phyloP scores from a whole-genome alignment of 345 rosid genomes.

The Eucalyptus viminalis region DNA sequence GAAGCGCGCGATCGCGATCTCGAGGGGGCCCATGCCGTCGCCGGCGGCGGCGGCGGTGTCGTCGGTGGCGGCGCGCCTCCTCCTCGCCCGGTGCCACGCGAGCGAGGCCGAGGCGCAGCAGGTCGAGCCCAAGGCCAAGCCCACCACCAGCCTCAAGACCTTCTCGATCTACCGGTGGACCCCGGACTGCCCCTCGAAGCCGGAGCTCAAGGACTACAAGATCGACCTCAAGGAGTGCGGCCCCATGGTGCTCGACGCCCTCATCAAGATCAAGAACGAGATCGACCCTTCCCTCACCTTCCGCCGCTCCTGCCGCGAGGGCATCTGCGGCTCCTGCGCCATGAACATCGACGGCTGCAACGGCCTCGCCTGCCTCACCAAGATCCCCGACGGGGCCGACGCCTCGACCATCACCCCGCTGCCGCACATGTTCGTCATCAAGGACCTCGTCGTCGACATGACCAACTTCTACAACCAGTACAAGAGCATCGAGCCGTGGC shows the following conservation, averaged over 20 bases:
- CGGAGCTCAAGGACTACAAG: conserved; percentile 51
- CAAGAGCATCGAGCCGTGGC: conserved; percentile 98
- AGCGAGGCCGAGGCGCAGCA: conserved; percentile 37
- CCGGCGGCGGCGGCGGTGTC: not conserved
- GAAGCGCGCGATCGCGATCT: not conserved
- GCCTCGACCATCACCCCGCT: conserved; percentile 53
- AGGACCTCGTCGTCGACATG: conserved; percentile 96
- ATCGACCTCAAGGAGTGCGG: conserved; percentile 88
- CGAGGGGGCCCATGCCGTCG: not conserved
- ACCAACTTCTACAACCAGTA: conserved; percentile 94
- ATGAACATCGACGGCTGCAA: conserved; percentile 97
- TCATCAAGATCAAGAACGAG: conserved; percentile 96
- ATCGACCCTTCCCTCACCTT: conserved; percentile 87
- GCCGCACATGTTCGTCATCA: conserved; percentile 94
- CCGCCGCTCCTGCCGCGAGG: conserved; percentile 96
- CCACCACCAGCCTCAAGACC: conserved; percentile 28
- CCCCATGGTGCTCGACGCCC: conserved; percentile 93
- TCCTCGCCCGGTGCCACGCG: conserved; percentile 30
- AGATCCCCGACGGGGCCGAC: conserved; percentile 29
- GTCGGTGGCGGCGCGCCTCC: conserved; percentile 3
- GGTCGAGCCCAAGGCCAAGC: conserved; percentile 17
- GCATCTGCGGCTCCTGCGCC: conserved; percentile 93
- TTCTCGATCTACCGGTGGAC: conserved; percentile 95
- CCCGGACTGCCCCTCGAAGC: conserved; percentile 71
- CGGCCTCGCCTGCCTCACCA: conserved; percentile 87